Conservation (phyloP, 1,284 basidiomycete species). For the Mycena citricolor region DNA sequence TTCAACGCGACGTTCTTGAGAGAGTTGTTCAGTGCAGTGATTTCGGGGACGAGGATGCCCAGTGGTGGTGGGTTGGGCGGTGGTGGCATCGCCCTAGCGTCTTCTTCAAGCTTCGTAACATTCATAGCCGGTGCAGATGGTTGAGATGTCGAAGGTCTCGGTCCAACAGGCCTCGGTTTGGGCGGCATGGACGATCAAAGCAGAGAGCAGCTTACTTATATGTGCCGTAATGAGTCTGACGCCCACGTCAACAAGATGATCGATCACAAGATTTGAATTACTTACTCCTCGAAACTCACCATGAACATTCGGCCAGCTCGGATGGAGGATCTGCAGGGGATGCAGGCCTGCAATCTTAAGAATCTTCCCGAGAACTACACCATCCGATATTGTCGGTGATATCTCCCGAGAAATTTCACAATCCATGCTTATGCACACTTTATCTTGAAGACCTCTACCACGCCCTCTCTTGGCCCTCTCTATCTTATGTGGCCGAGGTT, state of each 20-base stretch:
- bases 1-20: conserved; percentile 69
- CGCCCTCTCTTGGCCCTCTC: conserved; percentile 91
- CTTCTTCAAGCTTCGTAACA: conserved; percentile 27
- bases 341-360: conserved; percentile 92
- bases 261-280: conserved; percentile 11
- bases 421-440: conserved; percentile 25
- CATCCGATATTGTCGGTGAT: conserved; percentile 81
- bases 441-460: conserved; percentile 89
- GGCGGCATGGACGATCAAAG: conserved; percentile 29
- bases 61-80: conserved; percentile 51
- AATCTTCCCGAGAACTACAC: conserved; percentile 94
- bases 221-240: neutral
- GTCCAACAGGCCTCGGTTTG: conserved; percentile 26
- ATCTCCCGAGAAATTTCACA: conserved; percentile 4
- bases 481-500: conserved; percentile 92
- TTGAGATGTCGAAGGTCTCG: conserved; percentile 21
- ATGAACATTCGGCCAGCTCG: conserved; percentile 62
- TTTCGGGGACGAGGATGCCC: conserved; percentile 62
- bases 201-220: neutral
- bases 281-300: too few relatives aligned
- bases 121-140: conserved; percentile 17
- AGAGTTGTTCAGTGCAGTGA: conserved; percentile 52
- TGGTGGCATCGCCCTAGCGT: conserved; percentile 54
- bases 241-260: conserved; percentile 1
- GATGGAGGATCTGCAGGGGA: conserved; percentile 63